Base-by-base conservation (phyloP, 257 asterid species). In the Ocimum tenuiflorum region DNA sequence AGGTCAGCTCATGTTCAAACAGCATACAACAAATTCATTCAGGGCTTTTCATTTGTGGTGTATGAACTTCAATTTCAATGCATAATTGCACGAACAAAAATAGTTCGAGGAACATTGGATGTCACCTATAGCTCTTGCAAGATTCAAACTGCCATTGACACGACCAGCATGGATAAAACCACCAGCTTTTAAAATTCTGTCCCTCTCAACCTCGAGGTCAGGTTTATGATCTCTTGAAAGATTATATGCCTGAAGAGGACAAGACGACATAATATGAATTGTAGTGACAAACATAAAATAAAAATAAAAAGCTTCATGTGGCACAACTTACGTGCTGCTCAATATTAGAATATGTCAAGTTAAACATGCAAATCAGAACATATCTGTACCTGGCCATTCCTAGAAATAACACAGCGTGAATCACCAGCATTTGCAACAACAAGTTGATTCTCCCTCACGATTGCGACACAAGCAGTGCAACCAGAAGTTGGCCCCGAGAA, bases 211-310 rank as follows among this genome's bases (percentile, higher is more conserved):
- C 79, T 91, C 96, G 60, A 91, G 91, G 8, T 88, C 95, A 68
- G 98, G 98, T 65, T 91, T 91, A 80, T 91, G 98, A 79, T 91
- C 98, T 80, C 96, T 88, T 29, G 99, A 92, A 57, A 92, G 95
- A 76, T 88, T 84, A 79, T 87, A 92, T 24, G 99, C 99, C 97
- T 92, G 74, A 54, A 72, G 13, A 64, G 33, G 62, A 42, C 35
- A 61, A 29, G 72, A 22, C 12, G 41, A 51, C 45, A 57, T 19
- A 55, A 23, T 49, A 43, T 23, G 31, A 38, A 46, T 66, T 67
- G 38, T 31, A 75, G 35, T 19, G n/a, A 36, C 29, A 14, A 49
- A 60, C 15, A 12, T 52, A 43, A 67, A 10, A 15, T 17, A 48
- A 46, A 17, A 17, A 29, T 17, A 56, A 17, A 57, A 42, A 39